Percentiles rank a stretch among this genome's conserved stretches.
These are phyloP conservation scores for Jacaranda copaia DNA, from an alignment of 257 asterid genomes.

Conservation along the genomic window DNA sequence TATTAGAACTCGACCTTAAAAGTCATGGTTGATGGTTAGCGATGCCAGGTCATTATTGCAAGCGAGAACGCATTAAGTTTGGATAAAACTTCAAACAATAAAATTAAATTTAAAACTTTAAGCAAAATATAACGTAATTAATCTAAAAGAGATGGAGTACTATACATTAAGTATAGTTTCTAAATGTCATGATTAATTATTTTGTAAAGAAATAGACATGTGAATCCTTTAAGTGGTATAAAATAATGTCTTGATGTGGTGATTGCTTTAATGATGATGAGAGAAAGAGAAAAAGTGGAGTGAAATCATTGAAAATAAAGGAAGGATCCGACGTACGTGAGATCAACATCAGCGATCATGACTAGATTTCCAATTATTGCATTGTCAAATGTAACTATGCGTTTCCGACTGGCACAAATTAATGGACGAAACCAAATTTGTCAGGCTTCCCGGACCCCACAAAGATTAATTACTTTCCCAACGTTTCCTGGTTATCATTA, in stretches of 20 bases:
- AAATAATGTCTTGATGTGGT: slow-evolving; percentile 23
- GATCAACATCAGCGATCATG: slow-evolving; percentile 36
- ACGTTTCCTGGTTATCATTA: neutral
- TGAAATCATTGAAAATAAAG: slow-evolving; percentile 1
- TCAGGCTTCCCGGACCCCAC: slow-evolving; percentile 27
- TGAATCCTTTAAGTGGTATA: slow-evolving; percentile 12
- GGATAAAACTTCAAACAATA: too few species aligned
- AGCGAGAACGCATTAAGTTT: too few species aligned
- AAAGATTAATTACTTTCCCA: slow-evolving; percentile 25
- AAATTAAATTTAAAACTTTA: too few species aligned
- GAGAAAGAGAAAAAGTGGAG: slow-evolving; percentile 23
- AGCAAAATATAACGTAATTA: too few species aligned
- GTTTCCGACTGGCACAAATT: neutral
- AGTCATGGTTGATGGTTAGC: too few species aligned
- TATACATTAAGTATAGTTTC: neutral
- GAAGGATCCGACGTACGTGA: slow-evolving; percentile 26
- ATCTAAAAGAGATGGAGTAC: neutral
- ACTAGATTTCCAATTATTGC: slow-evolving; percentile 48
- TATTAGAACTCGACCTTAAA: too few species aligned
- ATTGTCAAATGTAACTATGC: slow-evolving; percentile 14
- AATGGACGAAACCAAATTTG: slow-evolving; percentile 20
- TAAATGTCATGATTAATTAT: neutral
- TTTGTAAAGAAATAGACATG: slow-evolving; percentile 11
- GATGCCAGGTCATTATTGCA: too few species aligned
- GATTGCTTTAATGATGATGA: slow-evolving; percentile 34